Evolutionary conservation across 495 filamentous ascomycete genomes (phyloP), one percentile per base, ranked within the genome.

Genomic region (Xylaria flabelliformis): DNA sequence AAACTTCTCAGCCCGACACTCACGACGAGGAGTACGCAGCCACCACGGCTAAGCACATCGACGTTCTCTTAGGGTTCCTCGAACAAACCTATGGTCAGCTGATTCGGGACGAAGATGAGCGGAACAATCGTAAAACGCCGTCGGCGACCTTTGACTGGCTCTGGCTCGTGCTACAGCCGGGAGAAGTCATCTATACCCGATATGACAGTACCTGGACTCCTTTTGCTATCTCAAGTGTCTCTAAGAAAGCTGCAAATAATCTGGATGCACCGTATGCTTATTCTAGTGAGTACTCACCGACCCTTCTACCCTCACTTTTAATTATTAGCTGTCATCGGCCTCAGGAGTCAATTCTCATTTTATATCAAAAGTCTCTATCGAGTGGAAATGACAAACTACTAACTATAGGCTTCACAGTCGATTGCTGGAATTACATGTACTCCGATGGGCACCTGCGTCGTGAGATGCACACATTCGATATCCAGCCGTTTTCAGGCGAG

Each of bases 91-190:
- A 75, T 51, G 71, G 73, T 15, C 74, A 75, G 39, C 46, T 75
- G 74, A 74, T 83, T 21, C 74, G 64, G 19, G 80, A 76, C 21
- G 81, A 82, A 65, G 69, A 75, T 53, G 58, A 64, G 12, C 75
- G 78, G 4, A 74, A 80, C 61, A 73, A 76, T 50, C 72, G 68
- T 6, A 58, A 53, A 15, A 74, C 67, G 10, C 76, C 77, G 10
- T 76, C 76, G 12, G 77, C 79, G 51, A 83, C 82, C 24, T 83
- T 79, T 46, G 75, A 83, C 1, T 70, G 77, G 4, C 79, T 83
- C 24, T 82, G 82, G 78, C 44, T 82, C 41, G 66, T 82, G 39
- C 73, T 82, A 24, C 79, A 77, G 71, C 82, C 82, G 0, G 82
- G 82, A 0, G 74, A 80, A 55, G 73, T 82, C 8, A 64, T 83